Evolutionary conservation across 1,284 basidiomycete species (phyloP), one percentile per base, ranked within the genome.

Genomic region (Trichosporon sp.): DNA sequence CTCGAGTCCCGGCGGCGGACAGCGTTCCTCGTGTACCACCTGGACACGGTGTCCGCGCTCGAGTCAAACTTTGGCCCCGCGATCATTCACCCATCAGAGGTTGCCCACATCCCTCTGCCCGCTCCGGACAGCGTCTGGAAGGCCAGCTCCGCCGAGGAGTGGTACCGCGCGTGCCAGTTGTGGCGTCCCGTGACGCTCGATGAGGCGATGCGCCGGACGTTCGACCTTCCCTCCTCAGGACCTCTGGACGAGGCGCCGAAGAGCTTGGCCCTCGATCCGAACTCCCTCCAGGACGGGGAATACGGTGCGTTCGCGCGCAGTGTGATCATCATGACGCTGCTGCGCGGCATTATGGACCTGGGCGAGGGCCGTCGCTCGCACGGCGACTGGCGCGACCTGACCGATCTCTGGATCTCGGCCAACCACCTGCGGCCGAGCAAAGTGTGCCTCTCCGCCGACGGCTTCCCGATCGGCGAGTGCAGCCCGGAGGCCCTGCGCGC

Each of bases 51-150:
- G 48, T 84, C 83, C 2, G 79, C 82, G 2, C 75, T 86, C 68
- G 85, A 86, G 71, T 81, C 84, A 40, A 80, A 80, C 63, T 80
- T 83, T 54, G 80, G 80, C 5, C 79, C 80, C 10, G 59, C 59
- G 12, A 81, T 82, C 70, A 76, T 86, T 6, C 73, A 78, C 1
- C 75, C 82, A 0, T 77, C 75, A 67, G 85, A 86, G 68, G 38
- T 85, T 1, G 77, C 81, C 0, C 71, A 77, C 32, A 68, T 86
- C 12, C 85, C 85, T 0, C 77, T 86, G 0, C 85, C 85, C 0
- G 84, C 84, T 1, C 80, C 85, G 0, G 82, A 85, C 68, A 76
- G 79, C 2, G 66, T 86, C 4, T 86, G 85, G 85, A 81, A 81
- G 70, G 85, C 85, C 6, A 72, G 74, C 1, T 79, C 78, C 1